Conservation (phyloP, 2,329 filamentous ascomycete species). For the Penicillium griseofulvum region DNA sequence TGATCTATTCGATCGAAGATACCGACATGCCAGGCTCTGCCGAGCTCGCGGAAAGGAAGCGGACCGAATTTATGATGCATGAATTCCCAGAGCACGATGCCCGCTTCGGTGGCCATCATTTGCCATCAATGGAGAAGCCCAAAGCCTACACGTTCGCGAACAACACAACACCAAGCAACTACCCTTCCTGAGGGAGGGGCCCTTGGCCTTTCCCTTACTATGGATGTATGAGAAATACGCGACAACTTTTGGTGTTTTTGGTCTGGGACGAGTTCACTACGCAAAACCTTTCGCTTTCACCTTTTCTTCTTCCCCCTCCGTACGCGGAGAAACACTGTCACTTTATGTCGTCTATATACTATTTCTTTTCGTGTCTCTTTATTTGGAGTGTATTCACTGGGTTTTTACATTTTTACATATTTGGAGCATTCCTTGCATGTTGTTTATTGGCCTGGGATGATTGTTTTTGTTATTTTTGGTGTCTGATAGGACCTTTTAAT, state of each 20-base stretch:
- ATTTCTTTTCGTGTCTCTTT: slow-evolving; percentile 20
- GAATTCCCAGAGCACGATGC: slow-evolving; percentile 46
- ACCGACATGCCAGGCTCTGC: slow-evolving; percentile 27
- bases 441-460: slow-evolving; percentile 27
- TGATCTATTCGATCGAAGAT: slow-evolving; percentile 35
- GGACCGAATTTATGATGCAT: slow-evolving; percentile 44
- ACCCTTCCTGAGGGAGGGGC: slow-evolving; percentile 21
- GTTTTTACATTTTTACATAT: slow-evolving; percentile 18
- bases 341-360: slow-evolving; percentile 21
- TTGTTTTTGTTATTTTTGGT: slow-evolving; percentile 17
- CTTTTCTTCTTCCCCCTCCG: slow-evolving; percentile 8
- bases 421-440: slow-evolving; percentile 26
- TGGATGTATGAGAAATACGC: slow-evolving; percentile 27
- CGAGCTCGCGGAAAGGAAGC: slow-evolving; percentile 31
- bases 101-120: slow-evolving; percentile 42
- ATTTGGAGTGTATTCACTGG: slow-evolving; percentile 20
- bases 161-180: slow-evolving; percentile 44
- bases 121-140: slow-evolving; percentile 38
- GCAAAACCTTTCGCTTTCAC: slow-evolving; percentile 11
- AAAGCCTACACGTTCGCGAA: slow-evolving; percentile 45
- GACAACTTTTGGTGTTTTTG: slow-evolving; percentile 18
- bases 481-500: slow-evolving; percentile 26
- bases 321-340: slow-evolving; percentile 18
- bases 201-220: slow-evolving; percentile 22
- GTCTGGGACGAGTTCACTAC: slow-evolving; percentile 21